Conservation (phyloP, 306 rosid genomes). For the Arachis hypogaea region DNA sequence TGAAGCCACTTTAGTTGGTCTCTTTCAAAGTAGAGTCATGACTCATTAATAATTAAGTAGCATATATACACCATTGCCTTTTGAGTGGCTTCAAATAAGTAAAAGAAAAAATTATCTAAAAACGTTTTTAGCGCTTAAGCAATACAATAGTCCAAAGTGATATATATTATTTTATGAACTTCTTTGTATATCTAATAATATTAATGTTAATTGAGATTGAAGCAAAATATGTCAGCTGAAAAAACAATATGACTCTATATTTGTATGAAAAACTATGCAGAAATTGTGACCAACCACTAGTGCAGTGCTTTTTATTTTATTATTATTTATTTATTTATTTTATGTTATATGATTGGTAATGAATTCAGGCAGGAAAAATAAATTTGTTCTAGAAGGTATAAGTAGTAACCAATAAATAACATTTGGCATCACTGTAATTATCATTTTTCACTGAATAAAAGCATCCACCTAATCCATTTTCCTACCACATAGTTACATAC, state of each 20-base stretch:
- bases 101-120: constrained; percentile 34
- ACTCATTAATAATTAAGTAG: neutral
- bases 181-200: constrained; percentile 3
- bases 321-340: neutral
- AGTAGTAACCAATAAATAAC: constrained; percentile 3
- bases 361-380: neutral
- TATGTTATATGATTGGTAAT: neutral
- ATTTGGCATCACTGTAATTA: neutral
- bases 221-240: constrained; percentile 46
- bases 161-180: constrained; percentile 52
- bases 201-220: constrained; percentile 29
- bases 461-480: neutral
- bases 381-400: constrained; percentile 21
- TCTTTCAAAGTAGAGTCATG: constrained; percentile 45
- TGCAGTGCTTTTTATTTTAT: constrained; percentile 10
- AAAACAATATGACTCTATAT: neutral
- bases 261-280: neutral
- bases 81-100: constrained; percentile 52
- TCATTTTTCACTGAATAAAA: no score
- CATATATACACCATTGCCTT: constrained; percentile 16
- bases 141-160: constrained; percentile 48
- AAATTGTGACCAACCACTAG: constrained; percentile 24
- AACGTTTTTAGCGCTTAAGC: constrained; percentile 88
- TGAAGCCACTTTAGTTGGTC: constrained; percentile 75
- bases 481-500: constrained; percentile 13